A percentile compares a stretch with the other conserved stretches of the same genome.
Conservation (phyloP, 805 yeast species). For the Candida boidinii region DNA sequence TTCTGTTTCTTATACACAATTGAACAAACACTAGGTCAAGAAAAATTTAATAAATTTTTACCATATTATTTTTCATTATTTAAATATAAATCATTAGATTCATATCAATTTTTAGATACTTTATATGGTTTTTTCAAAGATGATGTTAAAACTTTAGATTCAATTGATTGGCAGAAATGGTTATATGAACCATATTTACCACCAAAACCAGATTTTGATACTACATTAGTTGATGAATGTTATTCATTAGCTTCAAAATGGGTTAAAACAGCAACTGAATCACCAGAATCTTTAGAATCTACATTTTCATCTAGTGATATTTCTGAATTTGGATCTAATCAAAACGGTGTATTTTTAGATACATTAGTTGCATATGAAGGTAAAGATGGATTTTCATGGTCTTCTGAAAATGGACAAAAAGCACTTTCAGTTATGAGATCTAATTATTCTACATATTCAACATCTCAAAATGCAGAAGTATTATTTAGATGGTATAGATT, state of each 20-base stretch:
- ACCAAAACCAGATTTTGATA: conserved; percentile 76
- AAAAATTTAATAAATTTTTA: conserved; percentile 69
- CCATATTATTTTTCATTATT: conserved; percentile 66
- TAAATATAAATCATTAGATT: conserved; percentile 65
- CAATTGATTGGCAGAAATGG: conserved; percentile 84
- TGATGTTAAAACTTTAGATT: conserved; percentile 44
- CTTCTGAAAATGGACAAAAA: conserved; percentile 22
- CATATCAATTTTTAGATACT: conserved; percentile 72
- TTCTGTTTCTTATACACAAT: conserved; percentile 68
- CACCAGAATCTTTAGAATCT: conserved; percentile 18
- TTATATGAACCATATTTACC: conserved; percentile 79
- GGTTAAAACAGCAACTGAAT: conserved; percentile 31
- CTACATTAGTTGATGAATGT: conserved; percentile 69
- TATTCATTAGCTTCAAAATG: conserved; percentile 58
- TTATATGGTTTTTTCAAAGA: conserved; percentile 50
- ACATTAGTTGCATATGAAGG: conserved; percentile 44
- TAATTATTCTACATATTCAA: conserved; percentile 30
- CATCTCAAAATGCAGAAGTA: conserved; percentile 71
- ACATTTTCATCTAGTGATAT: conserved; percentile 44
- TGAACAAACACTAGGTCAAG: conserved; percentile 64
- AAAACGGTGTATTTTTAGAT: conserved; percentile 73
- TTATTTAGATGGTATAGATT: conserved; percentile 69
- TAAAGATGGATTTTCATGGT: conserved; percentile 31
- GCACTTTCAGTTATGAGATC: conserved; percentile 23
- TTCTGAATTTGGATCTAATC: conserved; percentile 57